Conservation (phyloP, 2,329 filamentous ascomycete species). For the Leptographium procerum region DNA sequence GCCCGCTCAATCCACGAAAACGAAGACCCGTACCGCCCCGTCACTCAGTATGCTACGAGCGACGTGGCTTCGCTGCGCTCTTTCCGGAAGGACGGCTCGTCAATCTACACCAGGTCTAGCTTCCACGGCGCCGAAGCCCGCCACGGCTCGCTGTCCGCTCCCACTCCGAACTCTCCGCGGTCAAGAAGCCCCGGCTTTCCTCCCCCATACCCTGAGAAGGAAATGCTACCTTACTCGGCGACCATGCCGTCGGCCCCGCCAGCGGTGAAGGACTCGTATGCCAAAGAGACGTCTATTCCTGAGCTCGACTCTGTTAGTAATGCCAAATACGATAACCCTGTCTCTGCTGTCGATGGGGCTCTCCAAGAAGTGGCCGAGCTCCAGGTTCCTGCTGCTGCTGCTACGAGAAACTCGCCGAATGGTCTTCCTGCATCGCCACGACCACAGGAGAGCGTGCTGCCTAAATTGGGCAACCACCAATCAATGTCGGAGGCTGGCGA, state of each 20-base stretch:
- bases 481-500: slow-evolving; percentile 10
- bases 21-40: slow-evolving; percentile 74
- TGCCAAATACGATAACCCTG: not conserved
- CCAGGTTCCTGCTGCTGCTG: slow-evolving; percentile 25
- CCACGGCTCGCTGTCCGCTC: not conserved
- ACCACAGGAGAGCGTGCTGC: not conserved
- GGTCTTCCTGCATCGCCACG: not conserved
- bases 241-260: not conserved
- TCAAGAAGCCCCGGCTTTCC: not conserved
- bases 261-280: not conserved
- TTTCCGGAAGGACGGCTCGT: slow-evolving; percentile 31
- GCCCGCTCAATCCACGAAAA: slow-evolving; percentile 62
- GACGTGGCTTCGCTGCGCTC: slow-evolving; percentile 47
- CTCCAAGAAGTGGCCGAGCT: slow-evolving; percentile 21
- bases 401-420: slow-evolving; percentile 13
- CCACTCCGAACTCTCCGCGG: not conserved
- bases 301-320: not conserved
- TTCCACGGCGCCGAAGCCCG: slow-evolving; percentile 18
- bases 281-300: slow-evolving; percentile 17
- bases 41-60: slow-evolving; percentile 43
- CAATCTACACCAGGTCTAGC: slow-evolving; percentile 32
- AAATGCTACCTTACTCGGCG: not conserved
- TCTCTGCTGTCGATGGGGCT: slow-evolving; percentile 16
- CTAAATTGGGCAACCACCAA: slow-evolving; percentile 1
- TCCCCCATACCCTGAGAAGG: not conserved